These are phyloP conservation scores for Sclerotinia borealis DNA, from an alignment of 2,329 filamentous ascomycete genomes.

Conservation along the genomic window DNA sequence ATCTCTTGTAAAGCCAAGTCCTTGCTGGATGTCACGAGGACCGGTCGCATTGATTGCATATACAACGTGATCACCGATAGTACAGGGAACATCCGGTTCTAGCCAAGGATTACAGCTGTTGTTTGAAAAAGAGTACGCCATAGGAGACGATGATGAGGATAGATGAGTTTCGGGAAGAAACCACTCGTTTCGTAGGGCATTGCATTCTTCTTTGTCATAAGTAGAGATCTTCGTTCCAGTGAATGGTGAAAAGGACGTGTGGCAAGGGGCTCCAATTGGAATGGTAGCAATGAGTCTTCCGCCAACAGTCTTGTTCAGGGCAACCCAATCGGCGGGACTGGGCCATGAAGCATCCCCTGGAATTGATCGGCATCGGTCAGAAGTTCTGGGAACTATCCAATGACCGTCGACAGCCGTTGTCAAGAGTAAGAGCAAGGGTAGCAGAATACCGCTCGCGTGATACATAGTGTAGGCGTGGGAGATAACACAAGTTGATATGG, in stretches of 20 bases:
- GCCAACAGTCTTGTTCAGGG: constrained; percentile 14
- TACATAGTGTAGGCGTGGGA: not conserved
- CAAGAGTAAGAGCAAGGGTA: not conserved
- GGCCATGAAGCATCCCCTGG: constrained; percentile 18
- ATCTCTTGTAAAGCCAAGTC: constrained; percentile 33
- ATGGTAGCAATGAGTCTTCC: constrained; percentile 15
- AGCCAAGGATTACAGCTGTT: constrained; percentile 32
- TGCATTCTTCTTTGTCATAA: not conserved
- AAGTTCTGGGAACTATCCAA: not conserved
- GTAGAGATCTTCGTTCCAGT: not conserved
- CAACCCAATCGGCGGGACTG: constrained; percentile 7
- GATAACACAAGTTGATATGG: too few relatives aligned
- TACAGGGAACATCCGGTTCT: constrained; percentile 35
- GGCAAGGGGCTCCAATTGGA: constrained; percentile 13
- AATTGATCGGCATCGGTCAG: not conserved
- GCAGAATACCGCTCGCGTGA: not conserved
- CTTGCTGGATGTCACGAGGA: constrained; percentile 27
- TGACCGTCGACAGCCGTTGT: not conserved
- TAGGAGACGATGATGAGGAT: not conserved
- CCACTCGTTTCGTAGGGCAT: not conserved
- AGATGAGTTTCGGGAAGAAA: not conserved
- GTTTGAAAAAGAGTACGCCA: constrained; percentile 37
- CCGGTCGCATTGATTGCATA: constrained; percentile 29
- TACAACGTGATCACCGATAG: constrained; percentile 34
- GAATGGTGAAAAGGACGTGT: not conserved